Base-by-base conservation (phyloP, 2,329 filamentous ascomycete species). In the Beauveria varroae region DNA sequence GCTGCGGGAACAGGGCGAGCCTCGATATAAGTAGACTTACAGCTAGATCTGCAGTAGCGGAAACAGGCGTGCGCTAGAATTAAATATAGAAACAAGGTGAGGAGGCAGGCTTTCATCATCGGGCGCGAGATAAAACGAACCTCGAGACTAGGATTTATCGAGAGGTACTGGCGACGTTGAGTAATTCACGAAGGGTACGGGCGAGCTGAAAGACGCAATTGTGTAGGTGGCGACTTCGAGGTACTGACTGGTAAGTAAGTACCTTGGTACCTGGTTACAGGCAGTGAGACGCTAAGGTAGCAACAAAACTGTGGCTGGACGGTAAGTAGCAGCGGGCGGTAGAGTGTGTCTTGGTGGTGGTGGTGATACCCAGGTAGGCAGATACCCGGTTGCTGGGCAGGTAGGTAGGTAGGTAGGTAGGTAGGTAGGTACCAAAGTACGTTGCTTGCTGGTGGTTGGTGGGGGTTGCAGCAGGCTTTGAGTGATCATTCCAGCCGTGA, bases 21-120 rank as follows among this genome's bases (percentile, higher is more conserved):
- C 56, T 59, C 51, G 56, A 59, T 59, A 59, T 59, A 59, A 43
- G 18, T 22, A 26, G 24, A 52, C 56, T 59, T 59, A 59, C 56
- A 59, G 46, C 56, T 34, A 22, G 56, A 22, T 51, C 28, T 57
- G 55, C 20, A 34, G 43, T n/a, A 28, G 44, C 28, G 30, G 22
- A 8, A 26, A 16, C 16, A 24, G 26, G 28, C 9, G 14, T n/a
- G 16, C 8, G n/a, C 44, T 60, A 41, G 40, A 20, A 12, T 54
- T 60, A 54, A 60, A 47, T 60, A 60, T 54, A 60, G 49, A 60
- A 60, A 53, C 57, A 3, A 46, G 4, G n/a, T n/a, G 40, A 37
- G 30, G 9, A 60, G 57, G 49, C 57, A 60, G 47, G 30, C 30
- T 12, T 34, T 34, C 30, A 34, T 50, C 10, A 22, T n/a, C 54